A percentile compares a stretch with the other conserved stretches of the same genome.
phyloP scores from a whole-genome alignment of 805 yeast genomes.

The Yarrowia hollandica region DNA sequence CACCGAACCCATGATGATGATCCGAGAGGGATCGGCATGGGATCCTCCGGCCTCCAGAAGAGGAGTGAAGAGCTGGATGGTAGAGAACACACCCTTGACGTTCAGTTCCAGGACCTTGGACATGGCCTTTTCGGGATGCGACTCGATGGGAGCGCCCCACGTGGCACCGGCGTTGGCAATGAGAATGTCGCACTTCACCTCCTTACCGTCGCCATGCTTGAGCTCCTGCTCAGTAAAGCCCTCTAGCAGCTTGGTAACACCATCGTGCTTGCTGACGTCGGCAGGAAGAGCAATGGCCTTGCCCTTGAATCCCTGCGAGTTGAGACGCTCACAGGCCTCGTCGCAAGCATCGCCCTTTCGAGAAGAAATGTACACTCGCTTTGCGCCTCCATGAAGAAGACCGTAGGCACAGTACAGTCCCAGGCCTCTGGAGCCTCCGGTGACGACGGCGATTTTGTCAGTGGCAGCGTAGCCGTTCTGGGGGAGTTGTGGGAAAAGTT shows the following conservation, averaged over 20 bases:
- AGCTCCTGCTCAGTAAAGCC: conserved; percentile 40
- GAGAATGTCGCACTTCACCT: conserved; percentile 55
- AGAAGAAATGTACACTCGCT: conserved; percentile 61
- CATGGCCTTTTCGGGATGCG: conserved; percentile 61
- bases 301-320: conserved; percentile 40
- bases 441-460: conserved; percentile 66
- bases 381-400: conserved; percentile 60
- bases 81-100: conserved; percentile 64
- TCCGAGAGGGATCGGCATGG: conserved; percentile 60
- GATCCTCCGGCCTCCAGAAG: conserved; percentile 54
- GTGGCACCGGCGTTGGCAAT: conserved; percentile 79
- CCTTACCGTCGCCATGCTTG: conserved; percentile 39
- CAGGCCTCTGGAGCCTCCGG: conserved; percentile 77
- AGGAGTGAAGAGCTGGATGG: conserved; percentile 64
- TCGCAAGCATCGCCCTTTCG: conserved; percentile 63
- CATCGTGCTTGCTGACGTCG: conserved; percentile 54
- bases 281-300: conserved; percentile 54
- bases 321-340: conserved; percentile 50
- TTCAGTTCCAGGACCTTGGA: conserved; percentile 64
- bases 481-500: conserved; percentile 43
- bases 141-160: conserved; percentile 67
- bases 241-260: conserved; percentile 48
- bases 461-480: conserved; percentile 16
- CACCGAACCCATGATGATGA: conserved; percentile 65
- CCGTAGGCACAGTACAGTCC: conserved; percentile 70